Evolutionary conservation across 2,329 filamentous ascomycete genomes (phyloP).

Genomic region (Xylaria hypoxylon): DNA sequence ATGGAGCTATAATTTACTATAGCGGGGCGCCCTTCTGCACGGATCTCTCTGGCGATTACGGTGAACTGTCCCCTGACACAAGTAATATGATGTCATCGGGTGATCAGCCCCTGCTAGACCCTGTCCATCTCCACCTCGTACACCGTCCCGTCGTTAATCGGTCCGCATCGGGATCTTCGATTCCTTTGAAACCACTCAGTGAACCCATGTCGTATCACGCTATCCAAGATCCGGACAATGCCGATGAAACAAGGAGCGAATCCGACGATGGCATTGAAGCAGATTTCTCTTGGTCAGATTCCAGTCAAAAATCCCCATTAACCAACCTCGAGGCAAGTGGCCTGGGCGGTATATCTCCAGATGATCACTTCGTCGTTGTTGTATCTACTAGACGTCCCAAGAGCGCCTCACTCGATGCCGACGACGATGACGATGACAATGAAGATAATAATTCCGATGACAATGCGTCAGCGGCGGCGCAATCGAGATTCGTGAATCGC

Average conservation of each 20-base stretch:
- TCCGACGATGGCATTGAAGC: constrained; percentile 57
- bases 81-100: constrained; percentile 60
- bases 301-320: constrained; percentile 54
- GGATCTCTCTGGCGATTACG: constrained; percentile 77
- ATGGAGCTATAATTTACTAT: constrained; percentile 87
- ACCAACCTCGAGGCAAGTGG: constrained; percentile 67
- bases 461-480: neutral
- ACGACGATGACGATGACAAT: constrained; percentile 19
- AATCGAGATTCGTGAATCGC: neutral
- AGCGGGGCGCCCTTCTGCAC: constrained; percentile 83
- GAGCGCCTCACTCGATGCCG: constrained; percentile 1
- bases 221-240: constrained; percentile 45
- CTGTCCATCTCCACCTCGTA: constrained; percentile 43
- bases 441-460: constrained; percentile 30
- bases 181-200: constrained; percentile 63
- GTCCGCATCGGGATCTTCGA: constrained; percentile 62
- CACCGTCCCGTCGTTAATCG: constrained; percentile 46
- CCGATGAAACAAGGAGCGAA: constrained; percentile 52
- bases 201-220: constrained; percentile 50
- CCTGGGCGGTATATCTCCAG: constrained; percentile 68
- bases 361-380: constrained; percentile 72
- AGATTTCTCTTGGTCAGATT: constrained; percentile 61
- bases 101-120: constrained; percentile 43
- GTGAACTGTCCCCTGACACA: constrained; percentile 60
- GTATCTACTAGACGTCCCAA: constrained; percentile 63